A percentile compares a stretch with the other conserved stretches of the same genome.
phyloP scores from a whole-genome alignment of 106 monocot species.

The Platanthera zijinensis region DNA sequence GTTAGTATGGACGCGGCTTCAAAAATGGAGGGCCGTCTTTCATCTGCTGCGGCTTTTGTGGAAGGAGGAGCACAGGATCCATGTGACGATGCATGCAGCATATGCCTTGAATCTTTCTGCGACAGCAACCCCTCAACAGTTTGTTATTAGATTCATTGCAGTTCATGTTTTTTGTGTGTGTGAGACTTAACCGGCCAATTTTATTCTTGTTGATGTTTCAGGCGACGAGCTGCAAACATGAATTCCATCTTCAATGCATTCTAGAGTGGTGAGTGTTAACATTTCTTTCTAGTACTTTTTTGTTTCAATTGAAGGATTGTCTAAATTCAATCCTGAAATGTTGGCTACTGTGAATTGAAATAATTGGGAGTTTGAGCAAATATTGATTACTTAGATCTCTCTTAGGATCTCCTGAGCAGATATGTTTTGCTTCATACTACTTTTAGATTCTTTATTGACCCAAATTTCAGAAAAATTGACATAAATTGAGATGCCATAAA shows the following conservation, averaged over 20 bases:
- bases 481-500: neutral
- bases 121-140: slow-evolving; percentile 67
- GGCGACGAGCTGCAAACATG: slow-evolving; percentile 28
- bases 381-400: neutral
- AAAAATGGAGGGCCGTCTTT: slow-evolving; percentile 41
- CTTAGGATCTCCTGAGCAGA: neutral
- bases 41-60: slow-evolving; percentile 68
- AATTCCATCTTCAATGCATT: slow-evolving; percentile 30
- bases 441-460: slow-evolving; percentile 1
- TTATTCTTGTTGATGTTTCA: neutral
- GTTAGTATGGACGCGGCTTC: slow-evolving; percentile 37
- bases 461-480: neutral
- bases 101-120: slow-evolving; percentile 69
- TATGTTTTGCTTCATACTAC: neutral
- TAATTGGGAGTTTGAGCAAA: neutral
- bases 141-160: neutral
- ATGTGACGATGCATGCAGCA: slow-evolving; percentile 77
- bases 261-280: slow-evolving; percentile 18
- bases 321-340: neutral
- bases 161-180: neutral
- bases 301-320: neutral
- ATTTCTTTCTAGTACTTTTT: neutral
- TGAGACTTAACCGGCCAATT: neutral
- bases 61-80: slow-evolving; percentile 76
- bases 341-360: neutral